Evolutionary conservation across 1,139 yeast species (phyloP).

Genomic region (Taiozyma onychis): DNA sequence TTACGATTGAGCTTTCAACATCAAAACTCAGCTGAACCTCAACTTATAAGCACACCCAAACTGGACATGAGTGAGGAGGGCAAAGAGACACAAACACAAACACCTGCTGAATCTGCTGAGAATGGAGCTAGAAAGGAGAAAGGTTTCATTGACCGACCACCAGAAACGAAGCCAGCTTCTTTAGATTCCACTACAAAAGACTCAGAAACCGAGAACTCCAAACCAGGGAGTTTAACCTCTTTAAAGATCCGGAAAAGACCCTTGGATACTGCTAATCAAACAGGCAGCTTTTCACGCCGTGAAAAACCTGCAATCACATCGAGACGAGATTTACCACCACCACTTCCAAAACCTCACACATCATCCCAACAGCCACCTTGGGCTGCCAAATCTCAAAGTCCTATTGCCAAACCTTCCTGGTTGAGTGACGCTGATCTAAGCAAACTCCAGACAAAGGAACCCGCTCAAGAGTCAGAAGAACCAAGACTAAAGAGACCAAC

Average conservation of each 20-base stretch:
- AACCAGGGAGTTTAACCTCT: background rate
- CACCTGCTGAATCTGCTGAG: background rate
- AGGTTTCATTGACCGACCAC: background rate
- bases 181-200: background rate
- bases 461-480: background rate
- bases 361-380: background rate
- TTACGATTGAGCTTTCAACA: too few species aligned
- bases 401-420: constrained; percentile 23
- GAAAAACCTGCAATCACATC: background rate
- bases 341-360: background rate
- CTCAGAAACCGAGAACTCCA: background rate
- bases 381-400: background rate
- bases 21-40: too few species aligned
- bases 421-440: constrained; percentile 33
- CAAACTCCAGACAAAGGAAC: constrained; percentile 17
- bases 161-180: background rate
- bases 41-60: background rate
- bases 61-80: background rate
- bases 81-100: background rate
- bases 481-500: constrained; percentile 11
- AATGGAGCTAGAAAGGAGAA: background rate
- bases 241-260: background rate
- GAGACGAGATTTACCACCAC: background rate
- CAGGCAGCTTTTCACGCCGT: background rate
- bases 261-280: background rate